Percentiles rank a stretch among this genome's conserved stretches.
Conservation (phyloP, 257 asterid species). For the Nicotiana tabacum region DNA sequence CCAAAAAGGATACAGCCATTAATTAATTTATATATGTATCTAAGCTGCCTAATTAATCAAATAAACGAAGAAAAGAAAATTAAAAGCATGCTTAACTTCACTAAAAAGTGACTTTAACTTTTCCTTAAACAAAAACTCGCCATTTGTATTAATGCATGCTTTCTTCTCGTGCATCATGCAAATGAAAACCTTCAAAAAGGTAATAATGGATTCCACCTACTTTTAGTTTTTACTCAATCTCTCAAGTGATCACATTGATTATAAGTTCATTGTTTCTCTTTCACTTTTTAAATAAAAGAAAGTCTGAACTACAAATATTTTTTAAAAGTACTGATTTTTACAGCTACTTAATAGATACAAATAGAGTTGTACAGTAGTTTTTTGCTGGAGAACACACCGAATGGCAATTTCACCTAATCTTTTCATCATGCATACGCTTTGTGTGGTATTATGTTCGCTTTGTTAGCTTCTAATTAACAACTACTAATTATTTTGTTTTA, state of each 20-base stretch:
- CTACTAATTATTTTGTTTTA: not conserved
- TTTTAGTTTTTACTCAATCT: not conserved
- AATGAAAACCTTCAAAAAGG: not conserved
- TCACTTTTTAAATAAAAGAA: not conserved
- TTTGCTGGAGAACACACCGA: not conserved
- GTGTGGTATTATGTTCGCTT: not conserved
- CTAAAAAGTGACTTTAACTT: not conserved
- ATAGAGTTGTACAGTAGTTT: not conserved
- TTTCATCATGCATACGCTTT: not conserved
- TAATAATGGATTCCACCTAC: conserved; percentile 1
- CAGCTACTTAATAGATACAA: not conserved
- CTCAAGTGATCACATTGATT: not conserved
- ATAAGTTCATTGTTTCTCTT: not conserved
- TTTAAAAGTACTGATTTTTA: not conserved
- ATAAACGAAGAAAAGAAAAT: not conserved
- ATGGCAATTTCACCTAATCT: not conserved
- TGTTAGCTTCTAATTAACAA: not conserved
- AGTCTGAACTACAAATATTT: not conserved
- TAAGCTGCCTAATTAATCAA: conserved; percentile 4
- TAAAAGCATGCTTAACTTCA: not conserved
- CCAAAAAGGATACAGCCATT: not conserved
- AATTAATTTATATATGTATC: not conserved
- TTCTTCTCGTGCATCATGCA: conserved; percentile 9
- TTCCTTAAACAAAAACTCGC: not conserved
- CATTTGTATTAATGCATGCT: not conserved